Conservation (phyloP, 768 basidiomycete species). For the Cantharellus anzutake region DNA sequence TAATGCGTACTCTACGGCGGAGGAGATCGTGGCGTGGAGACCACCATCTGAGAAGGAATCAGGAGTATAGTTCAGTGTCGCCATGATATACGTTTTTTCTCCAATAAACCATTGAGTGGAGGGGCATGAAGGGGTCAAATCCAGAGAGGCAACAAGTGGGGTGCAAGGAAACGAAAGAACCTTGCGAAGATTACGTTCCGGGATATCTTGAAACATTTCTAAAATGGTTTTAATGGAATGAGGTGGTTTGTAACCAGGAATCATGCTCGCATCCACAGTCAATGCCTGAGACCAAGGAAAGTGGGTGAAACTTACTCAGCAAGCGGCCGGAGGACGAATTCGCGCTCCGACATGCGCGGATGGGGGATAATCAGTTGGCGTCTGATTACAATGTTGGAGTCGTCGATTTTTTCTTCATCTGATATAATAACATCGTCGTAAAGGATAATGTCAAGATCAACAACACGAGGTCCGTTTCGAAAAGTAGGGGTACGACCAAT, state of each 20-base stretch:
- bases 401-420: constrained; percentile 25
- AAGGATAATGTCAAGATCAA: constrained; percentile 77
- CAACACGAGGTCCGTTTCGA: constrained; percentile 70
- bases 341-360: constrained; percentile 58
- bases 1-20: constrained; percentile 35
- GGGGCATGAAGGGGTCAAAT: constrained; percentile 2
- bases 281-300: background rate
- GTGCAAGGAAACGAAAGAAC: constrained; percentile 42
- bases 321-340: constrained; percentile 81
- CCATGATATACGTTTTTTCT: constrained; percentile 58
- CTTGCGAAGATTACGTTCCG: constrained; percentile 17
- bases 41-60: constrained; percentile 93
- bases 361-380: constrained; percentile 76
- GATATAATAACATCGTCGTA: constrained; percentile 48
- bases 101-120: constrained; percentile 7
- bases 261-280: constrained; percentile 34
- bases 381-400: constrained; percentile 18
- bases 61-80: constrained; percentile 80
- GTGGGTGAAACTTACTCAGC: constrained; percentile 44
- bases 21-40: constrained; percentile 28
- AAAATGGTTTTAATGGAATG: constrained; percentile 26
- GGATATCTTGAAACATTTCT: constrained; percentile 26
- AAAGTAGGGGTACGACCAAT: constrained; percentile 68
- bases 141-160: constrained; percentile 9
- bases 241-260: constrained; percentile 59